phyloP scores from a whole-genome alignment of 495 filamentous ascomycete genomes.

The Podospora comata region DNA sequence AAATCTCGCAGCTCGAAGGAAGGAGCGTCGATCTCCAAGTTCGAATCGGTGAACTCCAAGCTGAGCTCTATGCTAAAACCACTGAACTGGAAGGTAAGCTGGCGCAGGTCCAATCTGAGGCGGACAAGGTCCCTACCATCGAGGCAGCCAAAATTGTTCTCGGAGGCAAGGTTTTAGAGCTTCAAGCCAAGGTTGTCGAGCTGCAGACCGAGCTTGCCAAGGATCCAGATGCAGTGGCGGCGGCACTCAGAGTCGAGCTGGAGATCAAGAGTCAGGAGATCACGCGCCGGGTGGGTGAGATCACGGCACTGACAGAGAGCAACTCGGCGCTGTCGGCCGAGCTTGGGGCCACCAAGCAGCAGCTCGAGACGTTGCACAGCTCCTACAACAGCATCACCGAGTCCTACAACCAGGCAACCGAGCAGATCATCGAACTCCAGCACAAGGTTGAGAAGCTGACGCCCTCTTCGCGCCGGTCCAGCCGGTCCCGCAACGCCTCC shows the following conservation, averaged over 20 bases:
- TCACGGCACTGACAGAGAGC: conserved; percentile 26
- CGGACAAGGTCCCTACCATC: conserved; percentile 34
- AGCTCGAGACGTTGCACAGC: conserved; percentile 22
- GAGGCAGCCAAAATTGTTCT: conserved; percentile 33
- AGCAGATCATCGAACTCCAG: conserved; percentile 26
- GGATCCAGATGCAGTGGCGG: conserved; percentile 26
- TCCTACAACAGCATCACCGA: conserved; percentile 23
- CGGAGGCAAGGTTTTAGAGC: conserved; percentile 22
- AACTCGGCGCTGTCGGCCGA: conserved; percentile 29
- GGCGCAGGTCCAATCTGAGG: conserved; percentile 29
- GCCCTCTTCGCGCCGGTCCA: conserved; percentile 18
- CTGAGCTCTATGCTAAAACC: conserved; percentile 28
- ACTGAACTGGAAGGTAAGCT: conserved; percentile 24
- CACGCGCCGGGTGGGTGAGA: conserved; percentile 27
- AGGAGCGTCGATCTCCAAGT: conserved; percentile 28
- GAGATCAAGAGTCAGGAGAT: conserved; percentile 32
- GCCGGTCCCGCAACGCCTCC: conserved; percentile 30
- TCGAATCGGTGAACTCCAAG: conserved; percentile 31
- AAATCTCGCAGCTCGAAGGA: conserved; percentile 32
- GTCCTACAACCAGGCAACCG: conserved; percentile 25
- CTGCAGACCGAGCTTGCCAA: conserved; percentile 28
- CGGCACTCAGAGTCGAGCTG: conserved; percentile 29
- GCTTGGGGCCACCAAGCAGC: conserved; percentile 27
- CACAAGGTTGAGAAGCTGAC: conserved; percentile 25
- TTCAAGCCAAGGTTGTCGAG: conserved; percentile 28